phyloP scores from a whole-genome alignment of 2,329 filamentous ascomycete species.

The Claviceps maximensis region DNA sequence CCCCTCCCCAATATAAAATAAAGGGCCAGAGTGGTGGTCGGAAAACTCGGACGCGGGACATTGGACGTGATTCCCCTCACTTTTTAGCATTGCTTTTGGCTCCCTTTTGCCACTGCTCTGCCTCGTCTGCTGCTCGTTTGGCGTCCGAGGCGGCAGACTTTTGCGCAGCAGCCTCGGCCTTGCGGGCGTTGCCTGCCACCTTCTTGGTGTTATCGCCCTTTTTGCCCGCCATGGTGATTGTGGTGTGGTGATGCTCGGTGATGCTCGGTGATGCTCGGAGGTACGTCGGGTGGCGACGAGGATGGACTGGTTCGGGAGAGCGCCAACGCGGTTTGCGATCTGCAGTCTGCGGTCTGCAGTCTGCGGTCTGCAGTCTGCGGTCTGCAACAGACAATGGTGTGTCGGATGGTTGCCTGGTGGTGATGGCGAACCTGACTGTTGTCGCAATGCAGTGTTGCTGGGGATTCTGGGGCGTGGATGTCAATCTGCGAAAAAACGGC shows the following conservation, averaged over 20 bases:
- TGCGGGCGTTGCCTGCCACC: conserved; percentile 75
- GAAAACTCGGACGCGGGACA: conserved; percentile 12
- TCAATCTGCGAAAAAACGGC: not conserved
- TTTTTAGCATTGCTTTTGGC: conserved; percentile 78
- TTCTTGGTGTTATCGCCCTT: conserved; percentile 83
- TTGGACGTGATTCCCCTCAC: conserved; percentile 31
- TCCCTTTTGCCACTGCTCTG: conserved; percentile 71
- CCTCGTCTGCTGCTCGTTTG: conserved; percentile 54
- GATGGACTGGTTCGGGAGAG: not conserved
- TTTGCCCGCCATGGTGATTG: conserved; percentile 55
- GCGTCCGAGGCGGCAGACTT: conserved; percentile 63
- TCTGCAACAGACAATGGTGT: not conserved
- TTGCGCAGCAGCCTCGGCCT: conserved; percentile 72
- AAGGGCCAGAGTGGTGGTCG: no score
- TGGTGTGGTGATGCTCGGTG: conserved; percentile 3
- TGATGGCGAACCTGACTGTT: conserved; percentile 1
- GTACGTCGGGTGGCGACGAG: not conserved
- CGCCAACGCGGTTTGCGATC: not conserved
- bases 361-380: not conserved
- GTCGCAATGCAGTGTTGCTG: not conserved
- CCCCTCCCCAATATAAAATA: no score
- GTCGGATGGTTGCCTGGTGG: conserved; percentile 3
- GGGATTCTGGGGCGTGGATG: not conserved
- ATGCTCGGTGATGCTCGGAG: conserved; percentile 5
- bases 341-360: not conserved